Percentiles rank a stretch among this genome's conserved stretches.
Evolutionary conservation across 768 basidiomycete species (phyloP).

Genomic region (Daedaleopsis sinensis): DNA sequence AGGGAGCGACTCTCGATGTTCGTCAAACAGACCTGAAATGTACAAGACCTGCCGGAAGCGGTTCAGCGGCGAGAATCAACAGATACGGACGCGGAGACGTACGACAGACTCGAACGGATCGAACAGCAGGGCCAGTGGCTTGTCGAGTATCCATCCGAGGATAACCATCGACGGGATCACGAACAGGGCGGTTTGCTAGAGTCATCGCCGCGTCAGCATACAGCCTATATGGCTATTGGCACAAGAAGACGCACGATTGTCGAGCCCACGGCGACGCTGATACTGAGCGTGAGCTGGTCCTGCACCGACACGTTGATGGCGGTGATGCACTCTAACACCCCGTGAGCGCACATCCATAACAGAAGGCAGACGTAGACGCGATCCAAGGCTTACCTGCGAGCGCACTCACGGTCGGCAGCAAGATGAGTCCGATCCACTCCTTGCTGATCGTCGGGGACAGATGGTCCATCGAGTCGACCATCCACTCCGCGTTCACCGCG

Average conservation of each 20-base stretch:
- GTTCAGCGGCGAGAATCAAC: background rate
- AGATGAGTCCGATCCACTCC: conserved; percentile 87
- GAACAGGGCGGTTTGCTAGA: conserved; percentile 73
- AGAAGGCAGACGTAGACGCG: background rate
- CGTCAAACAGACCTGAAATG: conserved; percentile 44
- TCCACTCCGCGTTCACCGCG: conserved; percentile 65
- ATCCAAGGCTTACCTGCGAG: conserved; percentile 59
- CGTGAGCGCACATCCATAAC: background rate
- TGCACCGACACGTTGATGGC: conserved; percentile 89
- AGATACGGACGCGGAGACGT: conserved; percentile 14
- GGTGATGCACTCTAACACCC: conserved; percentile 74
- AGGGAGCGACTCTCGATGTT: background rate
- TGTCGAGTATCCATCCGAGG: conserved; percentile 79
- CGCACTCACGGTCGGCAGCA: conserved; percentile 84
- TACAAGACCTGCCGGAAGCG: conserved; percentile 35
- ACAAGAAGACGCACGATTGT: conserved; percentile 55
- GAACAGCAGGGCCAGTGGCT: conserved; percentile 80
- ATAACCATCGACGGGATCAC: conserved; percentile 77
- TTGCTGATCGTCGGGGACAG: conserved; percentile 72
- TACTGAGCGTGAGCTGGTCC: conserved; percentile 79
- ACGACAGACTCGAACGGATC: conserved; percentile 82
- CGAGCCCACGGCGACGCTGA: conserved; percentile 83
- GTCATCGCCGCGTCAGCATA: background rate
- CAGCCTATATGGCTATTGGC: conserved; percentile 1
- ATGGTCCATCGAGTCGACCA: conserved; percentile 86